These are phyloP conservation scores for Salvia sclarea DNA, from an alignment of 305 asterid species.

Conservation along the genomic window DNA sequence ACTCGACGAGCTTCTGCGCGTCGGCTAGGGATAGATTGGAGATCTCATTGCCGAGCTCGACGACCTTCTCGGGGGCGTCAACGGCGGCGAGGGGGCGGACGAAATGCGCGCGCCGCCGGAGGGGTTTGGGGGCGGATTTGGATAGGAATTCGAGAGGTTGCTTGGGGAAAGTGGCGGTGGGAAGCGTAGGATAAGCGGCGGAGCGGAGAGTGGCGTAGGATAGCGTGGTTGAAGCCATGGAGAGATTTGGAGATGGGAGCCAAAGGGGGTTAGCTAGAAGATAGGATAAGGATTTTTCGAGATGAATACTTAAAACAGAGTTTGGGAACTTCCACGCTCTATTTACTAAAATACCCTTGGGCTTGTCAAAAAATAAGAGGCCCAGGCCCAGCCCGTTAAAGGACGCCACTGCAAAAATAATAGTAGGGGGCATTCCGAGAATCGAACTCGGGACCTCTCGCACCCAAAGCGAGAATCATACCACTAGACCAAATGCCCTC, in stretches of 20 bases:
- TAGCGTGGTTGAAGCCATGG: slow-evolving; percentile 51
- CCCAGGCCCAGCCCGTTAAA: no score
- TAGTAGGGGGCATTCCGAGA: slow-evolving; percentile 83
- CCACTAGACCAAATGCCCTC: slow-evolving; percentile 86
- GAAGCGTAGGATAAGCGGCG: slow-evolving; percentile 28
- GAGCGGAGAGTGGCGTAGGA: slow-evolving; percentile 40
- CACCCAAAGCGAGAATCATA: slow-evolving; percentile 99
- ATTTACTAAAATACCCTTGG: slow-evolving; percentile 26
- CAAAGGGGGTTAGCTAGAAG: neutral
- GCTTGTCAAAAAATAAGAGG: neutral
- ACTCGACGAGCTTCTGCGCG: slow-evolving; percentile 94
- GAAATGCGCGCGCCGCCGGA: slow-evolving; percentile 46
- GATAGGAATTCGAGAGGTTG: slow-evolving; percentile 42
- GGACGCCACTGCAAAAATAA: neutral
- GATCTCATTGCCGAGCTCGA: slow-evolving; percentile 82
- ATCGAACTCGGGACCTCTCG: slow-evolving; percentile 99
- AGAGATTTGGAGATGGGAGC: neutral
- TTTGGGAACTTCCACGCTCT: neutral
- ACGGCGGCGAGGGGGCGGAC: slow-evolving; percentile 70
- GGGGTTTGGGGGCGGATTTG: slow-evolving; percentile 36
- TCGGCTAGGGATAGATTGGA: slow-evolving; percentile 74
- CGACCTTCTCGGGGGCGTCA: slow-evolving; percentile 81
- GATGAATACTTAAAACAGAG: neutral
- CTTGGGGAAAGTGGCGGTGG: slow-evolving; percentile 43
- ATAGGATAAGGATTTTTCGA: slow-evolving; percentile 27